Evolutionary conservation across 345 rosid genomes (phyloP), one percentile per base, ranked within the genome.

Genomic region (Euphorbia pulcherrima): DNA sequence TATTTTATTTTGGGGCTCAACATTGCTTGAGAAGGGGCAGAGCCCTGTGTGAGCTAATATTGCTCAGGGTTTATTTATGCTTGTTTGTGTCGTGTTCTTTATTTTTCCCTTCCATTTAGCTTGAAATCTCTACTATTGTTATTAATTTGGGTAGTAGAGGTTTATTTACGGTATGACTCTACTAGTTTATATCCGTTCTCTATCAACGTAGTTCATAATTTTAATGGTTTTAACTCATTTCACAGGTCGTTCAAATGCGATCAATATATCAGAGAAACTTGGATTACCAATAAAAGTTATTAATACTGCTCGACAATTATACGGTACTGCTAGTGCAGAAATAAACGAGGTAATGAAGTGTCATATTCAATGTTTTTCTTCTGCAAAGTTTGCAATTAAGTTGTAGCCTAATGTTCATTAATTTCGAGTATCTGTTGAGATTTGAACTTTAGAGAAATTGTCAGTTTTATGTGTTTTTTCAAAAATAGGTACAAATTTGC

Each of bases 161-260:
- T n/a, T n/a, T n/a, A n/a, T n/a, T n/a, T n/a, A n/a, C n/a, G n/a
- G n/a, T n/a, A n/a, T n/a, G n/a, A n/a, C n/a, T n/a, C n/a, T n/a
- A n/a, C n/a, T n/a, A n/a, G n/a, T n/a, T n/a, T n/a, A n/a, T n/a
- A n/a, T n/a, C n/a, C n/a, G n/a, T n/a, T n/a, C n/a, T n/a, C n/a
- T n/a, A n/a, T n/a, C n/a, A n/a, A n/a, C 24, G 46, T 21, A 51
- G 27, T 50, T 61, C 16, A 28, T 46, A 35, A 40, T 59, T 66
- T 47, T 24, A 54, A 17, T 39, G 35, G 48, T 72, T n/a, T 55
- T 21, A n/a, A 57, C 18, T 53, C 54, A 62, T 66, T 62, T 18
- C 67, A 48, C 64, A 90, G 99, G 99, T 73, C 96, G 90, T 46
- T 93, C 98, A 37, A 90, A 89, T 82, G 98, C 96, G 24, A 89